Percentiles rank a stretch among this genome's conserved stretches.
phyloP scores from a whole-genome alignment of 768 basidiomycete species.

The Gloeophyllum trabeum region DNA sequence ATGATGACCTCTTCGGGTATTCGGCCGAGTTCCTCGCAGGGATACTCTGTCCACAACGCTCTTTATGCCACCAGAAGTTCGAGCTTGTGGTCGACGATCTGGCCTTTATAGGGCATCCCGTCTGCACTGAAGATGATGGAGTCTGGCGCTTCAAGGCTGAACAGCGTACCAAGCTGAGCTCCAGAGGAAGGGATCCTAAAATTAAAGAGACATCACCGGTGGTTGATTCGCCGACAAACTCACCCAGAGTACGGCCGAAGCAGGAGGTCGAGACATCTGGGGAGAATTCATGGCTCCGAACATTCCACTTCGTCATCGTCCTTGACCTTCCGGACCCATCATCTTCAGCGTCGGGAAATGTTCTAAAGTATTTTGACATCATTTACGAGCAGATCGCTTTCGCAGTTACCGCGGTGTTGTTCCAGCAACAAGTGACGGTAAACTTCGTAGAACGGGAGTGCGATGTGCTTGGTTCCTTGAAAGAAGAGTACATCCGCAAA shows the following conservation, averaged over 20 bases:
- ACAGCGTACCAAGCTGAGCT: slow-evolving; percentile 29
- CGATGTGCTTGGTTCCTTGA: slow-evolving; percentile 54
- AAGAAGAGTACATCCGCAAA: slow-evolving; percentile 59
- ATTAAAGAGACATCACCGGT: slow-evolving; percentile 25
- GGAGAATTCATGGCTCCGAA: slow-evolving; percentile 46
- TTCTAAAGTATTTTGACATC: slow-evolving; percentile 72
- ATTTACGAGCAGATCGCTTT: slow-evolving; percentile 87
- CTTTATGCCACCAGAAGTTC: slow-evolving; percentile 90
- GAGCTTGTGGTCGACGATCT: slow-evolving; percentile 87
- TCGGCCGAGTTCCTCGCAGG: slow-evolving; percentile 71
- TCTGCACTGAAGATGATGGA: slow-evolving; percentile 65
- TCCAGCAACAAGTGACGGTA: slow-evolving; percentile 79
- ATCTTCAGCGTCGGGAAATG: slow-evolving; percentile 67
- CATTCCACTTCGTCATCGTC: slow-evolving; percentile 81
- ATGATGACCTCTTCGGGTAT: slow-evolving; percentile 70
- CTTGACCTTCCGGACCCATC: slow-evolving; percentile 87
- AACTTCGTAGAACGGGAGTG: slow-evolving; percentile 83
- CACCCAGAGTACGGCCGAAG: slow-evolving; percentile 14
- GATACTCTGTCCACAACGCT: slow-evolving; percentile 64
- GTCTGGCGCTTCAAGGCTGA: slow-evolving; percentile 69
- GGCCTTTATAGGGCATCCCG: slow-evolving; percentile 91
- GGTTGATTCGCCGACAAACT: slow-evolving; percentile 15
- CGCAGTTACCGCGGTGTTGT: slow-evolving; percentile 84
- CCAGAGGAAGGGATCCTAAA: slow-evolving; percentile 46
- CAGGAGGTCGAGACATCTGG: slow-evolving; percentile 14